Percentiles rank a stretch among this genome's conserved stretches.
Evolutionary conservation across 176 grass and related monocot species (phyloP).

Genomic region (Tuctoria greenei): DNA sequence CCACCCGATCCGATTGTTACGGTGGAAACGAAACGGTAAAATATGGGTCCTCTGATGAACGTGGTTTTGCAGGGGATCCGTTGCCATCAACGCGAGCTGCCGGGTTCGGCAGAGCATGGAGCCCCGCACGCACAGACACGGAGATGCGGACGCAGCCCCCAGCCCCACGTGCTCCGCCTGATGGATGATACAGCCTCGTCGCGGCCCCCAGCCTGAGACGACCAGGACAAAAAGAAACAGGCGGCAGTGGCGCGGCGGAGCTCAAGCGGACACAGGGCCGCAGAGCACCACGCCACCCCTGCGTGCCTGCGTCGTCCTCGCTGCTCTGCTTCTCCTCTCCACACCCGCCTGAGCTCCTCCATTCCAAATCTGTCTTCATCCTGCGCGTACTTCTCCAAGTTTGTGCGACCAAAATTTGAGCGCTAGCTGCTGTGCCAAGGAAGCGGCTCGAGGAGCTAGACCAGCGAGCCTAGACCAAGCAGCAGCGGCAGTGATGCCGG

Average conservation of each 20-base stretch:
- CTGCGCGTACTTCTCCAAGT: background rate
- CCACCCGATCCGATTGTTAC: background rate
- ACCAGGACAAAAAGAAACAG: constrained; percentile 52
- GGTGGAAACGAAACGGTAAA: constrained; percentile 14
- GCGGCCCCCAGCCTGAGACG: background rate
- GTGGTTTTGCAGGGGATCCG: constrained; percentile 11
- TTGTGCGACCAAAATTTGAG: background rate
- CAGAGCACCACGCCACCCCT: constrained; percentile 33
- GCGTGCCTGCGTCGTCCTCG: background rate
- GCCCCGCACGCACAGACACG: background rate
- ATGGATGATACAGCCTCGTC: constrained; percentile 1
- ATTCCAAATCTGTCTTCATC: no score
- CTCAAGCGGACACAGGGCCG: background rate
- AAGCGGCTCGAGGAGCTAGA: background rate
- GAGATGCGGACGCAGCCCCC: background rate
- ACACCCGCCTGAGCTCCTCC: no score
- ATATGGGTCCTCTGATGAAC: background rate
- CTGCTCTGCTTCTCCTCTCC: background rate
- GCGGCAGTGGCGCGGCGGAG: constrained; percentile 21
- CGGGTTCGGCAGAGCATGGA: background rate
- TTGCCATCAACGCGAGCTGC: constrained; percentile 9
- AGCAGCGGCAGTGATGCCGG: background rate
- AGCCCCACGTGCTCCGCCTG: constrained; percentile 46
- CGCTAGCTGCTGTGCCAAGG: background rate
- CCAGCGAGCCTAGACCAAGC: background rate